Conservation (phyloP, 2,329 filamentous ascomycete species). For the Diaporthe destruens region DNA sequence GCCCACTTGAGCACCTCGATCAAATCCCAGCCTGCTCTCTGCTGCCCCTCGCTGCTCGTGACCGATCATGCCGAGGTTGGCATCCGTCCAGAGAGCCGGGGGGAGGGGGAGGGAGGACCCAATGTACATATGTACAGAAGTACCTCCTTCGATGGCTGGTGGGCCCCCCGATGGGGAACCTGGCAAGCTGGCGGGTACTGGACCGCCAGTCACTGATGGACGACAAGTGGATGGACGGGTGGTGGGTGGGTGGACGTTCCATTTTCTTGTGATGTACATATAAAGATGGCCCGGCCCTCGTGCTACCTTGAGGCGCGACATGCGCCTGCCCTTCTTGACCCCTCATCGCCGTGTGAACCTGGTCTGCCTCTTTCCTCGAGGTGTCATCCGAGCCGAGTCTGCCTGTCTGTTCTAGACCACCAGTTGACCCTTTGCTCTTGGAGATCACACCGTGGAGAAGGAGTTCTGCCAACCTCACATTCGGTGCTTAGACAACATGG, state of each 20-base stretch:
- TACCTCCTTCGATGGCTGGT: not conserved
- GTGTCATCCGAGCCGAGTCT: not conserved
- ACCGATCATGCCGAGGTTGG: constrained; percentile 31
- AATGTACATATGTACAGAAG: not conserved
- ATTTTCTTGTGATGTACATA: constrained; percentile 17
- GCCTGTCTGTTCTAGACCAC: not conserved
- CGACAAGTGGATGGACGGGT: not conserved
- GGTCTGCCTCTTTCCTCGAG: constrained; percentile 5
- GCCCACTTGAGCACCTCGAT: not conserved
- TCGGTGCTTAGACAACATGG: constrained; percentile 55
- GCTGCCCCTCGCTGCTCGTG: constrained; percentile 10
- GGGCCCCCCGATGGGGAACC: not conserved
- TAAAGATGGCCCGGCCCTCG: constrained; percentile 14
- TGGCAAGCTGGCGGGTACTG: no score
- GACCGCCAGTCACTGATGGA: not conserved
- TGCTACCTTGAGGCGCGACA: not conserved
- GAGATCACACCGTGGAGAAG: not conserved
- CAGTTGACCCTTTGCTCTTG: constrained; percentile 3
- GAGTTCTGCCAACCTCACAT: not conserved
- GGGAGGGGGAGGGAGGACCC: not conserved
- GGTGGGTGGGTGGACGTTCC: constrained; percentile 18
- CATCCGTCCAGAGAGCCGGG: not conserved
- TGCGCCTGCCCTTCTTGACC: not conserved
- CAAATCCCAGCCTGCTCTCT: not conserved
- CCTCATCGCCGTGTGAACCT: no score